phyloP scores from a whole-genome alignment of 306 rosid genomes.

The apple (Malus domestica) region ASM211411v1 NC_041800.1:19273733-19274232 shows the following conservation, averaged over 20 bases:
- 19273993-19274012: not conserved
- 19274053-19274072: conserved; percentile 10
- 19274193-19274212: conserved; percentile 14
- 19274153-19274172: conserved; percentile 23
- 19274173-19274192: conserved; percentile 34
- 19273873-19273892: not conserved
- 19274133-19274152: conserved; percentile 31
- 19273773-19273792: not conserved
- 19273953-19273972: not conserved
- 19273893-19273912: not conserved
- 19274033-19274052: not conserved
- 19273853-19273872: not conserved
- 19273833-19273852: not conserved
- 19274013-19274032: not conserved
- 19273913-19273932: not conserved
- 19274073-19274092: conserved; percentile 43
- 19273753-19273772: not conserved
- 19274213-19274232: conserved; percentile 14
- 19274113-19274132: conserved; percentile 33
- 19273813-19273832: not conserved
- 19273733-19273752: not conserved
- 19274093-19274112: conserved; percentile 38
- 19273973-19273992: not conserved
- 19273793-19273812: not conserved
- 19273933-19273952: not conserved